Evolutionary conservation across 2,329 filamentous ascomycete species (phyloP), one percentile per base, ranked within the genome.

Genomic region (Aureobasidium sp.): DNA sequence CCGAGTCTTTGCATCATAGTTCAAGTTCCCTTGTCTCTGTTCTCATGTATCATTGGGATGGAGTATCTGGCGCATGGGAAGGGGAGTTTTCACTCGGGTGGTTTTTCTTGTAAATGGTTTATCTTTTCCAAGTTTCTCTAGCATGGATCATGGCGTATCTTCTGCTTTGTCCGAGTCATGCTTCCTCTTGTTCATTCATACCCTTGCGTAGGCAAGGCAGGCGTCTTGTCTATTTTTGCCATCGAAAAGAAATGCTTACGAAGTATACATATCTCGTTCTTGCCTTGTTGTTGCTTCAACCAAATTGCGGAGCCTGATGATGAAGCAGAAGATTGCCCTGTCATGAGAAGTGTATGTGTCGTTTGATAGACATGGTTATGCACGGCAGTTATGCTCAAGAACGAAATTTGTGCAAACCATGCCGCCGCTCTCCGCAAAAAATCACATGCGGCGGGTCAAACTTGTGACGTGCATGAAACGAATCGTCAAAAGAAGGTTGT

Each of bases 1-100:
- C 66, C 82, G 89, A 68, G 84, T 95, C 59, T 95, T 93, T 77
- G 89, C 90, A 49, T 80, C 79, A 60, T 82, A 65, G 53, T 39
- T 9, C 25, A 25, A 25, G 25, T 9, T 56, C 25, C 20, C 20
- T 12, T 20, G 39, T 44, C 37, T 31, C 39, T 22, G 5, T 39
- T 29, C 44, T 47, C 44, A 47, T 47, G 15, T 29, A 47, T 47
- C 44, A 47, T 47, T 47, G 44, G 44, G 44, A 47, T 29, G 44
- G 44, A 55, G 22, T 29, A 17, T 15, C 9, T 14, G 53, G 39
- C 29, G 49, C 29, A 53, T 11, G 20, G 34, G 11, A 8, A 25
- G 9, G 25, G 53, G 27, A 25, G 11, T 31, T 45, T 11, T 27
- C 17, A 5, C 36, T 27, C 22, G 15, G 29, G 53, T 56, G 25